Evolutionary conservation across 1,139 yeast genomes (phyloP), one percentile per base, ranked within the genome.

Genomic region (Fermentozyma sake): DNA sequence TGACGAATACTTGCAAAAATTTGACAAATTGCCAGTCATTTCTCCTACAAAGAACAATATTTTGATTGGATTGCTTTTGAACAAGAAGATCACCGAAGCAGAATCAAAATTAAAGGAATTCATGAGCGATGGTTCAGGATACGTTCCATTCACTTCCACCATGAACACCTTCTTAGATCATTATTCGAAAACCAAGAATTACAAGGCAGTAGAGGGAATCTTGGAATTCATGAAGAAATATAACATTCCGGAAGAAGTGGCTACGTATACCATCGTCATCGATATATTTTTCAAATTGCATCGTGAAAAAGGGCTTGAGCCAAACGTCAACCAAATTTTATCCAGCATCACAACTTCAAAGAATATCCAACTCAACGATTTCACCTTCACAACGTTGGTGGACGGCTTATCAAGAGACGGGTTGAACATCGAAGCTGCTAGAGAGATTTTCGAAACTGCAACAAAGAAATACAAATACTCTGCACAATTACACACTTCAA

Each of bases 261-360:
- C 76, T 10, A 79, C 91, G 2, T 75, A 76, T 50, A 72, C 89
- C n/a, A 70, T 71, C 20, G 55, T 80, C 18, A 65, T 80, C 30
- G 79, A 79, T 45, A 54, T 68, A 29, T 63, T 71, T 40, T 66
- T 79, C 55, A 76, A 73, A 47, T 41, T 59, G 20, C 60, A 68
- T 26, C 57, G 59, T 23, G 55, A 59, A 7, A 63, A 55, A 30
- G 76, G 79, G 8, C 48, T 61, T 30, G 50, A 55, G n/a, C 72
- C 79, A 4, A 52, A 64, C 20, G 55, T 60, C 7, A 55, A 55
- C 11, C 46, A 58, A 8, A 49, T 69, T 20, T 51, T 79, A 27
- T 37, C 48, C 3, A 66, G 65, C 23, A 67, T 79, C 65, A 44
- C 51, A 23, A 38, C 42, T 7, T 53, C 61, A 5, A 62, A 68